phyloP scores from a whole-genome alignment of 1,284 basidiomycete genomes.

The Leccinum fallax region DNA sequence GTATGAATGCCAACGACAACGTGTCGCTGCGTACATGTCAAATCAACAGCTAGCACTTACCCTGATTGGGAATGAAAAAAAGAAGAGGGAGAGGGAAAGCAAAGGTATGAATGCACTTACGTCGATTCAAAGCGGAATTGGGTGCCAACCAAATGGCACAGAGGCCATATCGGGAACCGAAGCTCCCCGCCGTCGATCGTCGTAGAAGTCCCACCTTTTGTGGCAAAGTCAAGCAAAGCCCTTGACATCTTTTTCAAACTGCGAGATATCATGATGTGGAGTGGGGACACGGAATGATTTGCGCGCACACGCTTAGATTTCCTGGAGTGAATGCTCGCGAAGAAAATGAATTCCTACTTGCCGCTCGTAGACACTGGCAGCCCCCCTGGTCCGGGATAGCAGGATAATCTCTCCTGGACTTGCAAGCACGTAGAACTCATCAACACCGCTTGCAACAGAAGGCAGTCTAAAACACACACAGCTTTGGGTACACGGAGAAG shows the following conservation, averaged over 20 bases:
- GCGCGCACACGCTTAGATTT: not conserved
- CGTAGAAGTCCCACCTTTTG: conserved; percentile 22
- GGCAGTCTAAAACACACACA: conserved; percentile 15
- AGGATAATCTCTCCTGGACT: not conserved
- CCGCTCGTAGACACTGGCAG: not conserved
- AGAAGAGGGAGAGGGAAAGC: not conserved
- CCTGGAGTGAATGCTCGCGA: not conserved
- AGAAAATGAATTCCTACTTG: not conserved
- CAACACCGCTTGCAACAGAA: conserved; percentile 3
- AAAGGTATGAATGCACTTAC: conserved; percentile 9
- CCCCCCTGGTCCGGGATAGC: not conserved
- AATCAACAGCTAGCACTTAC: conserved; percentile 7
- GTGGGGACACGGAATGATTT: conserved; percentile 7
- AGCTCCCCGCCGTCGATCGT: conserved; percentile 30
- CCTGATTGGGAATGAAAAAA: conserved; percentile 7
- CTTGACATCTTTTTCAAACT: conserved; percentile 20
- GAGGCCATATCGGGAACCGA: conserved; percentile 29
- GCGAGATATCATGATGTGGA: conserved; percentile 9
- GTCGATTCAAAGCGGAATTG: conserved; percentile 15
- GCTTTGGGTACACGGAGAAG: conserved; percentile 20
- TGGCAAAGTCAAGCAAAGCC: conserved; percentile 20
- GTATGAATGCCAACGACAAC: conserved; percentile 15
- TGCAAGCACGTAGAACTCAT: not conserved
- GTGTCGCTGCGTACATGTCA: conserved; percentile 32
- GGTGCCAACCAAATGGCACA: conserved; percentile 2